Conservation (phyloP, 2,329 filamentous ascomycete genomes). For the Raffaelea ambrosiae region DNA sequence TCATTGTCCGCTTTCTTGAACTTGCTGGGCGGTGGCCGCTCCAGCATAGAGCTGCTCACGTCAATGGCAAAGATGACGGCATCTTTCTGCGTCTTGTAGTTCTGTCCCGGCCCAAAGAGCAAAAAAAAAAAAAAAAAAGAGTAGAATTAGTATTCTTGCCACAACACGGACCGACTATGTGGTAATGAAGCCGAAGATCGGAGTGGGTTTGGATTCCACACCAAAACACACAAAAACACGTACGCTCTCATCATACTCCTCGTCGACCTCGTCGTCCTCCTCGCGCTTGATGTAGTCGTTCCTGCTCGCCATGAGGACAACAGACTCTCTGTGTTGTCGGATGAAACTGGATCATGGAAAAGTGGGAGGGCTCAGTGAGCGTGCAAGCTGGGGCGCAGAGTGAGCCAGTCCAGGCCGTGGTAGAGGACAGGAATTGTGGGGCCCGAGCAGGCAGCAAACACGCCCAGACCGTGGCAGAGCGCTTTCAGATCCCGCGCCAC, state of each 20-base stretch:
- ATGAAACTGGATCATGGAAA: no score
- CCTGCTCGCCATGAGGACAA: conserved; percentile 24
- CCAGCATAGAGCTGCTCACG: conserved; percentile 80
- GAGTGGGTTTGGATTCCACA: not conserved
- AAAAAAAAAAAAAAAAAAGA: not conserved
- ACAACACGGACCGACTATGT: no score
- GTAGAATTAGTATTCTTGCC: no score
- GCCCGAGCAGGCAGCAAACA: conserved; percentile 8
- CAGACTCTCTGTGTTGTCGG: not conserved
- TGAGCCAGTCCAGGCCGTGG: not conserved
- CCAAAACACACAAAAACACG: conserved; percentile 1
- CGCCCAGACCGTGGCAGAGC: not conserved
- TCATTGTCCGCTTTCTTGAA: conserved; percentile 76
- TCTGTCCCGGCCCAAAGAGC: conserved; percentile 36
- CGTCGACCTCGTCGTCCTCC: conserved; percentile 62
- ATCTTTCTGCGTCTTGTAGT: conserved; percentile 89
- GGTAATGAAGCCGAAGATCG: no score
- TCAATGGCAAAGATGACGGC: conserved; percentile 97
- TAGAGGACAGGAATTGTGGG: not conserved
- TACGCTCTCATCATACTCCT: conserved; percentile 35
- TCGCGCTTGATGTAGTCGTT: conserved; percentile 24
- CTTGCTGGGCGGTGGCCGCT: conserved; percentile 51
- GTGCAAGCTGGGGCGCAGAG: no score
- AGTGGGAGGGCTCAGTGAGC: no score
- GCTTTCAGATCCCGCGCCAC: not conserved